These are phyloP conservation scores for Paraphaeosphaeria minitans DNA, from an alignment of 2,329 filamentous ascomycete species.

Conservation along the genomic window DNA sequence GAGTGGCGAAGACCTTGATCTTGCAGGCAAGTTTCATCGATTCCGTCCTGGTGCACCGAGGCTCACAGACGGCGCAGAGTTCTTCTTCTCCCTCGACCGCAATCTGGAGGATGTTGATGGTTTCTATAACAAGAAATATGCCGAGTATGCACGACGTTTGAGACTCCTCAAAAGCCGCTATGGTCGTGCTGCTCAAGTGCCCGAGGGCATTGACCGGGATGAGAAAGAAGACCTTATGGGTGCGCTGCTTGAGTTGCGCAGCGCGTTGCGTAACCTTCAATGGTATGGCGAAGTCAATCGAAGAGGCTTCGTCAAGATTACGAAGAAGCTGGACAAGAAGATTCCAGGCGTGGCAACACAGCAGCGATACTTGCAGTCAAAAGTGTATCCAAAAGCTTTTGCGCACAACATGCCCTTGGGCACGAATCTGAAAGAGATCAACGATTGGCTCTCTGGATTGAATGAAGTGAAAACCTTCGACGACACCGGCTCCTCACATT, in stretches of 20 bases:
- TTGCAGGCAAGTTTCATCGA: constrained; percentile 73
- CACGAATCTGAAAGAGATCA: constrained; percentile 70
- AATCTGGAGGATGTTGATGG: constrained; percentile 96
- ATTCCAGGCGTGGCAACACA: constrained; percentile 76
- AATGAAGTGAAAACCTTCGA: constrained; percentile 78
- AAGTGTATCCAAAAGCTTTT: constrained; percentile 87
- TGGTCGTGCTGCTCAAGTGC: constrained; percentile 71
- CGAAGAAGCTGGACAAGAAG: constrained; percentile 98
- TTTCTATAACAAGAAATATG: constrained; percentile 96
- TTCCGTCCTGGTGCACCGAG: constrained; percentile 5
- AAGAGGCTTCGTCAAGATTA: constrained; percentile 95
- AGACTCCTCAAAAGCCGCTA: constrained; percentile 88
- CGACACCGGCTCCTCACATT: constrained; percentile 73
- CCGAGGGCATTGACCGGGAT: constrained; percentile 78
- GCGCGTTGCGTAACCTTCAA: constrained; percentile 86
- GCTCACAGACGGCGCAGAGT: constrained; percentile 64
- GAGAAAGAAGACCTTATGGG: constrained; percentile 91
- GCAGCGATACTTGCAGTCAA: constrained; percentile 84
- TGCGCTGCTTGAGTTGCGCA: constrained; percentile 84
- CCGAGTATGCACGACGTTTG: constrained; percentile 80
- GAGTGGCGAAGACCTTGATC: constrained; percentile 76
- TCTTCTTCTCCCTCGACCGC: constrained; percentile 95
- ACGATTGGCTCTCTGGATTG: constrained; percentile 86
- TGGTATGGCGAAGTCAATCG: constrained; percentile 99
- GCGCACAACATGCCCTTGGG: constrained; percentile 71